Base-by-base conservation (phyloP, 495 filamentous ascomycete species). In the Geoglossum glabrum region DNA sequence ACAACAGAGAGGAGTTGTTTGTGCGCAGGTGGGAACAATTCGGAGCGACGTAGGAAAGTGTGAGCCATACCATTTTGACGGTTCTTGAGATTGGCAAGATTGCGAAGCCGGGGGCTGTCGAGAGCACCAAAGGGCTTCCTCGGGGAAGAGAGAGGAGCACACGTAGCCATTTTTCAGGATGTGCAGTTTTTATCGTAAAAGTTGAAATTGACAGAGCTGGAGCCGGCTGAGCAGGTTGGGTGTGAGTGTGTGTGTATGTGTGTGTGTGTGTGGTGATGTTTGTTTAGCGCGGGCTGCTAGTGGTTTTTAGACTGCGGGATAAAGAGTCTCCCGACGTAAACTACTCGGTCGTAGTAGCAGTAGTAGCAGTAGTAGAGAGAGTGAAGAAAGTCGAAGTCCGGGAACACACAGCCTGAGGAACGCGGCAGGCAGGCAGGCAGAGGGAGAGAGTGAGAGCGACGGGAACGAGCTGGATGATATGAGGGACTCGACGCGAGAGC, bases 71-170 rank as follows among this genome's bases (percentile, higher is more conserved):
- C 75, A 74, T 78, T 75, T 62, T 78, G 75, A 54, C 74, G 63
- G 62, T 80, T 81, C 62, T 76, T 75, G 45, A 72, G 64, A 66
- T 72, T 80, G 60, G 73, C 62, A 55, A 80, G 64, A 54, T 72
- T 62, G 57, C 74, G 74, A 61, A 75, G 64, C 26, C 66, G 66
- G 11, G 70, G 62, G n/a, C 64, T 62, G 57, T 74, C 71, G 60
- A 75, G 64, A 55, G 64, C 68, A 15, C 67, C 73, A 61, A 75
- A 74, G 17, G 72, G 72, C 57, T 71, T 72, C n/a, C 73, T 33
- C 21, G 57, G 30, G 17, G 47, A 38, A 17, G 57, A 46, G 10
- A 55, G 9, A 34, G 57, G 57, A 21, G 23, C 49, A 21, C 31
- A 52, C 3, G 57, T 30, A 27, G 57, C 49, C 57, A 59, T 59